Evolutionary conservation across 73 alveolate genomes (phyloP).

Genomic region (Paramecium sexaurelia): DNA sequence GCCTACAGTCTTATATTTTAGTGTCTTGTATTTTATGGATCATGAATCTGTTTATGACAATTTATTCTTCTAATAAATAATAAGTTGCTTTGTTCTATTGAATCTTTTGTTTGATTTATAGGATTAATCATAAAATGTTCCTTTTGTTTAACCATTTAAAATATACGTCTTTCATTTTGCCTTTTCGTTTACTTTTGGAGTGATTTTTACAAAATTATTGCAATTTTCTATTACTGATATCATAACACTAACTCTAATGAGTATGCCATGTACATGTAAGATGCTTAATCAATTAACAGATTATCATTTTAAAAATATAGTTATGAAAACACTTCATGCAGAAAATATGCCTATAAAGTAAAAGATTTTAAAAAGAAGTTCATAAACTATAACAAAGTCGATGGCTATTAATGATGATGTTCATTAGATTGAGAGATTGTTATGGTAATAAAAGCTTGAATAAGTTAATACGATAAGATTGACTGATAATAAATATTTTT

Average conservation of each 20-base stretch:
- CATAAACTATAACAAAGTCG: not conserved
- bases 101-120: not conserved
- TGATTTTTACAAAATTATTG: not conserved
- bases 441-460: not conserved
- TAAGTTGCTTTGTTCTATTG: not conserved
- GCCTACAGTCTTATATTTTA: not conserved
- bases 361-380: not conserved
- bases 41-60: not conserved
- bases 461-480: not conserved
- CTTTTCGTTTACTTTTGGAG: not conserved
- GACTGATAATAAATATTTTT: not conserved
- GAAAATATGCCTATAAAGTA: not conserved
- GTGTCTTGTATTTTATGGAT: not conserved
- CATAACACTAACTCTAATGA: not conserved
- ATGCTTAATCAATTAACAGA: not conserved
- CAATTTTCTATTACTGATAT: not conserved
- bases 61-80: not conserved
- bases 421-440: not conserved
- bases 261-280: not conserved
- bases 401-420: not conserved
- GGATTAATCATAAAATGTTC: not conserved
- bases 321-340: not conserved
- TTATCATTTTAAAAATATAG: not conserved
- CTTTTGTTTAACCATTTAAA: not conserved
- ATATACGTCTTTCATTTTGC: not conserved